Evolutionary conservation across 164 flowering plant species (phyloP).

Genomic region (Vitis riparia): DNA sequence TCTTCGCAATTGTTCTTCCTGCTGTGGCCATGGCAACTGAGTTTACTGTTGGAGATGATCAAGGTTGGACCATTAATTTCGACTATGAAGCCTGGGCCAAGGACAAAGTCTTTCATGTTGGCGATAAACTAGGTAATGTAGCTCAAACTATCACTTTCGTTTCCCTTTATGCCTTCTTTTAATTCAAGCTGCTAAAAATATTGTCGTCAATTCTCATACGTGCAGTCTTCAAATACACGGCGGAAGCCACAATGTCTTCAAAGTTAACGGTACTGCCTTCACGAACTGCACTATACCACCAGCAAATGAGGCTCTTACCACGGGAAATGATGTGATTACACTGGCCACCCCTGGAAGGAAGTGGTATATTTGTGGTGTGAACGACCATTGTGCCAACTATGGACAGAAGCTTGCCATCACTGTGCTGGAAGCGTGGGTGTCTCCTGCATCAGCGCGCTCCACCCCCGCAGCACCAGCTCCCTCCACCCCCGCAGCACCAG

Average conservation of each 20-base stretch:
- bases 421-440: neutral
- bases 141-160: neutral
- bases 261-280: slow-evolving; percentile 8
- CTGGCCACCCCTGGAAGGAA: slow-evolving; percentile 4
- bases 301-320: neutral
- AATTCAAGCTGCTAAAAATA: neutral
- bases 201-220: neutral
- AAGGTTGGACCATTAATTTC: slow-evolving; percentile 18
- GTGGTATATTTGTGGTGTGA: slow-evolving; percentile 12
- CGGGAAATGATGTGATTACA: slow-evolving; percentile 1
- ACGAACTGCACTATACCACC: neutral
- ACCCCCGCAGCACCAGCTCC: too few species aligned
- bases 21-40: slow-evolving; percentile 10
- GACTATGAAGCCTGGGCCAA: slow-evolving; percentile 18
- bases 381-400: neutral
- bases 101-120: slow-evolving; percentile 14
- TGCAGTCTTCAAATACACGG: slow-evolving; percentile 9
- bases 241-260: slow-evolving; percentile 5
- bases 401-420: slow-evolving; percentile 5
- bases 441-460: too few species aligned
- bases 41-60: slow-evolving; percentile 18
- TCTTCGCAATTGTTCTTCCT: too few species aligned
- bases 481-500: too few species aligned
- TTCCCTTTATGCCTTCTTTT: neutral
- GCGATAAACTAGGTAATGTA: slow-evolving; percentile 15